Conservation (phyloP, 1,139 yeast genomes). For the Protomyces inouyei region DNA sequence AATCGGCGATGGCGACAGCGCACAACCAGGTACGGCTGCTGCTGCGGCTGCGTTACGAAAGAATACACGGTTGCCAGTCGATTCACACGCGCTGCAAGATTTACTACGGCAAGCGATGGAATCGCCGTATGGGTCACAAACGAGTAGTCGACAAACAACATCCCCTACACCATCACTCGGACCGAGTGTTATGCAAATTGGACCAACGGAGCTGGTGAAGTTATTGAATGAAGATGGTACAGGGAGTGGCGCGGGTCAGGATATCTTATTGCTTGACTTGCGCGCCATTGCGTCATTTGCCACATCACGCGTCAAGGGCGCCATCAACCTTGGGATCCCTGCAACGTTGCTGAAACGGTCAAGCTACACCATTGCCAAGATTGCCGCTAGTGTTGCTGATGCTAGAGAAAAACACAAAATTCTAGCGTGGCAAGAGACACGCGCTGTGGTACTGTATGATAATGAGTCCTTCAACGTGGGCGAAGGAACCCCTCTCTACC, state of each 20-base stretch:
- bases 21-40: neutral
- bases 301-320: slow-evolving; percentile 48
- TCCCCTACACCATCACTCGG: neutral
- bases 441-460: slow-evolving; percentile 53
- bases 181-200: neutral
- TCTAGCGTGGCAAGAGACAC: slow-evolving; percentile 33
- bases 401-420: slow-evolving; percentile 31
- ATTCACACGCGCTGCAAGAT: neutral
- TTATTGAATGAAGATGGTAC: neutral
- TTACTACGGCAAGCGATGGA: neutral
- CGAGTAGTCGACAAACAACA: neutral
- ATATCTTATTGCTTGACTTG: slow-evolving; percentile 48
- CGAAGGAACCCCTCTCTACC: slow-evolving; percentile 26
- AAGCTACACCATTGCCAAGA: slow-evolving; percentile 45
- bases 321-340: slow-evolving; percentile 70
- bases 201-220: neutral
- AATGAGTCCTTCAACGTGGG: slow-evolving; percentile 27
- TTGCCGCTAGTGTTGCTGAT: neutral
- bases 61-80: neutral
- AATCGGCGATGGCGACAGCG: neutral
- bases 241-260: neutral
- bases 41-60: neutral
- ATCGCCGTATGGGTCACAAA: neutral
- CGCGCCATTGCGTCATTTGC: slow-evolving; percentile 65
- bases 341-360: slow-evolving; percentile 69